These are phyloP conservation scores for Erythrophleum fordii DNA, from an alignment of 306 rosid species.

Conservation along the genomic window DNA sequence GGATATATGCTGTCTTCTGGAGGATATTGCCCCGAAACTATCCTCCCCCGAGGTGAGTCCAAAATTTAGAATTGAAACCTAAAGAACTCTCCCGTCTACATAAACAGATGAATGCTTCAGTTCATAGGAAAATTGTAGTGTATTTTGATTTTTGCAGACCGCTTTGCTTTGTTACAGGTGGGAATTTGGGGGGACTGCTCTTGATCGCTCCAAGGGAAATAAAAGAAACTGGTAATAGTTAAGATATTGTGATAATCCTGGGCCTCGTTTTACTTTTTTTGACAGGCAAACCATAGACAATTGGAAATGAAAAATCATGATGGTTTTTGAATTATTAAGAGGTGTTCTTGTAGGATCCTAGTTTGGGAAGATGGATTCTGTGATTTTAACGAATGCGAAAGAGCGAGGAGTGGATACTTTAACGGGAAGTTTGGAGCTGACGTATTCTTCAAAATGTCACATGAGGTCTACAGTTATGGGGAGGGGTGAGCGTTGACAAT, in stretches of 20 bases:
- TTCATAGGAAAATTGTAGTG: not conserved
- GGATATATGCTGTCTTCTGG: constrained; percentile 94
- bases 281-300: not conserved
- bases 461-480: constrained; percentile 92
- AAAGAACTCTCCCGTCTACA: not conserved
- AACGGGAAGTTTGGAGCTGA: constrained; percentile 77
- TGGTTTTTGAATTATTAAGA: constrained; percentile 5
- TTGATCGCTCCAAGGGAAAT: constrained; percentile 89
- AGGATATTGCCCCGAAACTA: constrained; percentile 80
- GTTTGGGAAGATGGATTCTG: constrained; percentile 99
- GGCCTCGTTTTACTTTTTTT: constrained; percentile 7
- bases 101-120: not conserved
- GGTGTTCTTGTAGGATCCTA: constrained; percentile 67
- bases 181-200: constrained; percentile 82
- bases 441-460: constrained; percentile 95
- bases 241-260: constrained; percentile 9
- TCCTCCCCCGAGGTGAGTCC: constrained; percentile 85
- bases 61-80: not conserved
- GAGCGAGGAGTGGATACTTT: constrained; percentile 54
- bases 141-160: constrained; percentile 27
- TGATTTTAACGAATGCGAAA: constrained; percentile 81
- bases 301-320: not conserved
- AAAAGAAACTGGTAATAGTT: constrained; percentile 78
- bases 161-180: constrained; percentile 58
- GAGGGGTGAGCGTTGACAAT: constrained; percentile 69